These are phyloP conservation scores for Santalum album DNA, from an alignment of 164 flowering plant genomes.

Conservation along the genomic window DNA sequence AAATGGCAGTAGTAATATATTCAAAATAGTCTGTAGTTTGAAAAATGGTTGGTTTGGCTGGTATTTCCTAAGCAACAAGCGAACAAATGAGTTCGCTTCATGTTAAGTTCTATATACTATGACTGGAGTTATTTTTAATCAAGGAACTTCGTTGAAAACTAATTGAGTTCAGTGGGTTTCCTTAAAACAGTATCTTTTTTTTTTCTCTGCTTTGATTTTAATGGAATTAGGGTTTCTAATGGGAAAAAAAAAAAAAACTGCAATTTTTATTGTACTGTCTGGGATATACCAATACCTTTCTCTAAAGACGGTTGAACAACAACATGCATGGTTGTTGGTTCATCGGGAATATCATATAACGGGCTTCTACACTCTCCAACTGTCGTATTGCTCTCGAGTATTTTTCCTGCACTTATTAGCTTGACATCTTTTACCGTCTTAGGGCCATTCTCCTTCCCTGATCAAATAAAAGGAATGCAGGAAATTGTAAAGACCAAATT, in stretches of 20 bases:
- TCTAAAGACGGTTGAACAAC: slow-evolving; percentile 52
- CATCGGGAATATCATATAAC: slow-evolving; percentile 61
- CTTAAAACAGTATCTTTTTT: too few species aligned
- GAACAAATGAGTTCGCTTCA: too few species aligned
- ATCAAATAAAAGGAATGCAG: slow-evolving; percentile 5
- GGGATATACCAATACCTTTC: slow-evolving; percentile 33
- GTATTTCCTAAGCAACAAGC: too few species aligned
- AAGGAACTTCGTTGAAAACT: too few species aligned
- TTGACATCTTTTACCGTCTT: slow-evolving; percentile 76
- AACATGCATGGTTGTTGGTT: slow-evolving; percentile 87
- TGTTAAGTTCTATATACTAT: too few species aligned
- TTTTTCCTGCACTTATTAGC: slow-evolving; percentile 68
- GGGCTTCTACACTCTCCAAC: slow-evolving; percentile 76
- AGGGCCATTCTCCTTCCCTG: slow-evolving; percentile 80
- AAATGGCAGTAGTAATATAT: background rate
- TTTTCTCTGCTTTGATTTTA: background rate
- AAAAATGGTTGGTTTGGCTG: too few species aligned
- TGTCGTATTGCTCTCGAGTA: slow-evolving; percentile 74
- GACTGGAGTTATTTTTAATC: too few species aligned
- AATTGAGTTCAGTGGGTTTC: too few species aligned
- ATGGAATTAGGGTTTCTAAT: background rate
- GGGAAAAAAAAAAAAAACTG: background rate
- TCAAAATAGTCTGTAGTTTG: too few species aligned
- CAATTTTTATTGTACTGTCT: background rate
- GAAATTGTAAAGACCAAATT: too few species aligned